Percentiles rank a stretch among this genome's conserved stretches.
These are phyloP conservation scores for Daldinia childiae DNA, from an alignment of 495 filamentous ascomycete genomes.

Conservation along the genomic window DNA sequence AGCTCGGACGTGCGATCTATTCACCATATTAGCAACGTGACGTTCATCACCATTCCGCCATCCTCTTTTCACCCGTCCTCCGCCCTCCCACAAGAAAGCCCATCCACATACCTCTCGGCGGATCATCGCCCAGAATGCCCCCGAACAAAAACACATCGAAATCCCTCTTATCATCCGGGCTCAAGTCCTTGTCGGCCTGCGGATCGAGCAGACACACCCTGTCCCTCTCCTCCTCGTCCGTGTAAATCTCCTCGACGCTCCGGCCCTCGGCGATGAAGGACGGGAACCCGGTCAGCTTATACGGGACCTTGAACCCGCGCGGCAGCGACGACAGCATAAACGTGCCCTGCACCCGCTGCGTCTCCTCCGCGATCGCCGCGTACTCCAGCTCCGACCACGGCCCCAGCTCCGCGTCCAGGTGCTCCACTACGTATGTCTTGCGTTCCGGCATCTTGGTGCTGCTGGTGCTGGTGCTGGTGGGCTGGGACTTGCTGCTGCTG, in stretches of 20 bases:
- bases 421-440: conserved; percentile 88
- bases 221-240: conserved; percentile 62
- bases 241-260: conserved; percentile 82
- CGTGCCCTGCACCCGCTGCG: conserved; percentile 67
- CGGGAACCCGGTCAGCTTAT: conserved; percentile 63
- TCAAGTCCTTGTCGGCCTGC: conserved; percentile 77
- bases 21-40: conserved; percentile 1
- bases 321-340: conserved; percentile 91
- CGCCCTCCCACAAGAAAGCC: neutral
- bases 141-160: conserved; percentile 97
- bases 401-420: conserved; percentile 93
- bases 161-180: conserved; percentile 78
- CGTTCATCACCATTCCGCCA: neutral
- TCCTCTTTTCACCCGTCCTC: neutral
- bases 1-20: conserved; percentile 92
- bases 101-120: conserved; percentile 82
- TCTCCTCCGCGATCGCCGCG: conserved; percentile 82
- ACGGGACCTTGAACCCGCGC: conserved; percentile 70
- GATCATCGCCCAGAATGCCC: conserved; percentile 94
- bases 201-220: conserved; percentile 92
- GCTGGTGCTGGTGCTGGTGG: too few relatives aligned
- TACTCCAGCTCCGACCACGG: conserved; percentile 95
- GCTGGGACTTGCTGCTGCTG: neutral
- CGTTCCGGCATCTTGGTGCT: conserved; percentile 39
- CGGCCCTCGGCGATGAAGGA: conserved; percentile 72